Conservation (phyloP, 2,329 filamentous ascomycete species). For the Exophiala sp. region DNA sequence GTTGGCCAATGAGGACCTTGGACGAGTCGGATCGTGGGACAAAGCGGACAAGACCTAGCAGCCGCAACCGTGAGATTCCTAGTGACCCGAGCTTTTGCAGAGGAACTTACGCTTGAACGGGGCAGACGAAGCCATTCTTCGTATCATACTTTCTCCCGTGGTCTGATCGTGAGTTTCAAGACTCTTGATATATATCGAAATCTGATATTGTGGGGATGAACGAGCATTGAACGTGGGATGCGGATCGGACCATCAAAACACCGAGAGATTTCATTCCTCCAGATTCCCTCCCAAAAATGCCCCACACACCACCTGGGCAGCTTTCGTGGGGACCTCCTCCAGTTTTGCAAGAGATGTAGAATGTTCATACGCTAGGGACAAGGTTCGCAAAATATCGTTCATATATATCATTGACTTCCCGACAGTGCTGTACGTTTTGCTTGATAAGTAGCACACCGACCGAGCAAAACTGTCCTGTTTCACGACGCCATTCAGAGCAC, state of each 20-base stretch:
- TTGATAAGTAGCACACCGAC: no score
- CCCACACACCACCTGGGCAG: no score
- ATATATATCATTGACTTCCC: no score
- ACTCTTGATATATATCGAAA: slow-evolving; percentile 3
- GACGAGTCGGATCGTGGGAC: slow-evolving; percentile 50
- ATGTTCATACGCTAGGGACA: no score
- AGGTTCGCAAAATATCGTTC: no score
- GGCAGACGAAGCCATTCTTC: slow-evolving; percentile 3
- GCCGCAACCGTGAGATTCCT: background rate
- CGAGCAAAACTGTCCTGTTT: no score
- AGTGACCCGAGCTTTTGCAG: no score
- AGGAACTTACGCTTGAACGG: slow-evolving; percentile 15
- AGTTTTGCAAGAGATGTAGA: no score
- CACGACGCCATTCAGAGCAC: no score
- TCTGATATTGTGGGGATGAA: background rate
- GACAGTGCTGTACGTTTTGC: no score
- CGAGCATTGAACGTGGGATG: background rate
- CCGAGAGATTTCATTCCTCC: background rate
- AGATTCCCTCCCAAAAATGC: background rate
- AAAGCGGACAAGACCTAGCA: slow-evolving; percentile 58
- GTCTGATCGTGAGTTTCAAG: slow-evolving; percentile 4
- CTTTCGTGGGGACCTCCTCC: no score
- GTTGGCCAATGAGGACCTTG: slow-evolving; percentile 56
- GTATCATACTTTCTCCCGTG: slow-evolving; percentile 9
- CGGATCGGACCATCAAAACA: background rate